phyloP scores from a whole-genome alignment of 108 stramenopile species.

The Nitzschia sp. region DNA sequence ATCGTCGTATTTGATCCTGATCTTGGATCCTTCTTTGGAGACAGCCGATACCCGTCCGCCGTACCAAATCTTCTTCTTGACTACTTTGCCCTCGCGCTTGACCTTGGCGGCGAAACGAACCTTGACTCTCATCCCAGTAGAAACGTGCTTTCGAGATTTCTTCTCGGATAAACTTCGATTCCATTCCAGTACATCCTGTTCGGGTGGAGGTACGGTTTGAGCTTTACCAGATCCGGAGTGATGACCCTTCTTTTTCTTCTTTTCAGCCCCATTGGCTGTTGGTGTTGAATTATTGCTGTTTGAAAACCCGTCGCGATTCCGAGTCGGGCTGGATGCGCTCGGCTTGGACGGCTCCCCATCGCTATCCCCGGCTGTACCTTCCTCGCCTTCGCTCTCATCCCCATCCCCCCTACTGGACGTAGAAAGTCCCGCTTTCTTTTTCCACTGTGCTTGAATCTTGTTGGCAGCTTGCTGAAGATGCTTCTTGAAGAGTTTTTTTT shows the following conservation, averaged over 20 bases:
- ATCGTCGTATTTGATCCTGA: constrained; percentile 85
- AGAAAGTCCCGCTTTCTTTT: constrained; percentile 30
- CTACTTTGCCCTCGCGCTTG: constrained; percentile 43
- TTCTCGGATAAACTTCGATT: constrained; percentile 29
- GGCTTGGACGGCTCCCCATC: background rate
- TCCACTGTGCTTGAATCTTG: constrained; percentile 66
- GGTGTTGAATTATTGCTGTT: background rate
- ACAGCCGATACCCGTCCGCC: constrained; percentile 63
- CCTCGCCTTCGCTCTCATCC: background rate
- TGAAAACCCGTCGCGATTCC: background rate
- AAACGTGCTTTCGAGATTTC: constrained; percentile 44
- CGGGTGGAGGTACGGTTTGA: constrained; percentile 60
- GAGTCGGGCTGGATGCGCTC: background rate
- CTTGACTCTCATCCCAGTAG: constrained; percentile 61
- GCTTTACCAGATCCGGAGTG: constrained; percentile 1
- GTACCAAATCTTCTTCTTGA: constrained; percentile 72
- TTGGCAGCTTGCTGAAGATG: constrained; percentile 48
- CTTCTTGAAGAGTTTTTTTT: constrained; percentile 29
- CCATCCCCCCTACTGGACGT: background rate
- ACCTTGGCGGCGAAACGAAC: constrained; percentile 71
- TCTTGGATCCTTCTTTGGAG: constrained; percentile 50
- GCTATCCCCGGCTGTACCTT: background rate
- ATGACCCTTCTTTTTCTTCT: constrained; percentile 25
- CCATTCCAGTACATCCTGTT: constrained; percentile 48
- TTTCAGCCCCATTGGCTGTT: background rate